These are phyloP conservation scores for Microdochium paspali DNA, from an alignment of 2,329 filamentous ascomycete genomes.

Conservation along the genomic window DNA sequence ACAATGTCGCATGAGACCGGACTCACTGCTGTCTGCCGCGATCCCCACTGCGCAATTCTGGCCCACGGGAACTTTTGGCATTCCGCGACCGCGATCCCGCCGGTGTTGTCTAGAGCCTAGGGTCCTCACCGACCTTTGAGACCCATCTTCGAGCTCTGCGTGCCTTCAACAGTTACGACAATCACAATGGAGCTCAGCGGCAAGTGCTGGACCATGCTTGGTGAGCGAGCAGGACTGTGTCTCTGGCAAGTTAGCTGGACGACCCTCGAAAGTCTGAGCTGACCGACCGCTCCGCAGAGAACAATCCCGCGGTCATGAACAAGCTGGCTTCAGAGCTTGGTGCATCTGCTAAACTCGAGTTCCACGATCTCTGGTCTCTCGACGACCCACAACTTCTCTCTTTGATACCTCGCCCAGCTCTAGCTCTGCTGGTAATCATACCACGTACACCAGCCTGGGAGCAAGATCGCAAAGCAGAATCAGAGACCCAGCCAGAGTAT, in stretches of 20 bases:
- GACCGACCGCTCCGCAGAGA: constrained; percentile 23
- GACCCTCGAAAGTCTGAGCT: neutral
- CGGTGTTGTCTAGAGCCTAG: too few species aligned
- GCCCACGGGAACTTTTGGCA: too few species aligned
- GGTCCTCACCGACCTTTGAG: too few species aligned
- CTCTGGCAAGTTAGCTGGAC: neutral
- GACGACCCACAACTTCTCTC: constrained; percentile 68
- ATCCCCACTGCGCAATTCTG: too few species aligned
- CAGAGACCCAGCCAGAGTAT: constrained; percentile 8
- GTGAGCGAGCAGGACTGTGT: too few species aligned
- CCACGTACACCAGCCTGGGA: constrained; percentile 43
- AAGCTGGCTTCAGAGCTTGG: constrained; percentile 62
- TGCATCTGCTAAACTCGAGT: constrained; percentile 56
- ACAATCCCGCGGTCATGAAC: constrained; percentile 72
- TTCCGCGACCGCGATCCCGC: too few species aligned
- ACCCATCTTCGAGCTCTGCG: too few species aligned
- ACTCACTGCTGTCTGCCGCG: too few species aligned
- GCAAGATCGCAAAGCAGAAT: constrained; percentile 26
- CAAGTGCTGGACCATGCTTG: constrained; percentile 1
- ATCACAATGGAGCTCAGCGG: neutral
- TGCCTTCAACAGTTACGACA: neutral
- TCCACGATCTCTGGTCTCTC: constrained; percentile 76
- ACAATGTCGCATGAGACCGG: too few species aligned
- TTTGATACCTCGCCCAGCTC: constrained; percentile 66
- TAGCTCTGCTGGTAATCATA: constrained; percentile 73